A percentile compares a stretch with the other conserved stretches of the same genome.
These are phyloP conservation scores for Helenozyma rhizophorensis DNA, from an alignment of 805 yeast species.

Conservation along the genomic window DNA sequence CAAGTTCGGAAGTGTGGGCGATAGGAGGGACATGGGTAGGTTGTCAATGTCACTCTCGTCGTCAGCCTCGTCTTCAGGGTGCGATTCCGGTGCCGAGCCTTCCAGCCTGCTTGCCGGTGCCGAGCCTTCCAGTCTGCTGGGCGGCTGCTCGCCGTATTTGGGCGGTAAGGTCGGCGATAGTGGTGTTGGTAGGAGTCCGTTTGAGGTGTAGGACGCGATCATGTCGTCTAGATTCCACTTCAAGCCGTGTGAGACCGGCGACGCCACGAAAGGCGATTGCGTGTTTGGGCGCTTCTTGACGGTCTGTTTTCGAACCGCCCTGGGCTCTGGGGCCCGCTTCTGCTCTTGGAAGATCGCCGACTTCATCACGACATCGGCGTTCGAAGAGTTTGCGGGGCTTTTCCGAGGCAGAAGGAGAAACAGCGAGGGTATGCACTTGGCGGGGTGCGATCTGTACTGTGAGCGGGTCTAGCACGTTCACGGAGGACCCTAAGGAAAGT, in stretches of 20 bases:
- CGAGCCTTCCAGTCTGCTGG: slow-evolving; percentile 2
- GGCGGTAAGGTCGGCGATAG: slow-evolving; percentile 39
- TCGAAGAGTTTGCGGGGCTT: too few relatives aligned
- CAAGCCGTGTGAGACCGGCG: slow-evolving; percentile 4
- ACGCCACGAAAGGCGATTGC: slow-evolving; percentile 9
- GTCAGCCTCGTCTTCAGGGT: slow-evolving; percentile 2
- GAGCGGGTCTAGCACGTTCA: too few relatives aligned
- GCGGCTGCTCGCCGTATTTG: slow-evolving; percentile 6
- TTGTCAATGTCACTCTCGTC: slow-evolving; percentile 20
- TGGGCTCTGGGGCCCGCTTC: slow-evolving; percentile 5
- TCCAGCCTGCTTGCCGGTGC: slow-evolving; percentile 4
- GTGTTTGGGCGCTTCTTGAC: slow-evolving; percentile 8
- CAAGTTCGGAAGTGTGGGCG: slow-evolving; percentile 31
- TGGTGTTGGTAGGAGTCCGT: slow-evolving; percentile 32
- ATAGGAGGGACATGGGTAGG: slow-evolving; percentile 26
- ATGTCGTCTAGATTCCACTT: slow-evolving; percentile 40
- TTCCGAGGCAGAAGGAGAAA: too few relatives aligned
- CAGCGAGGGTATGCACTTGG: too few relatives aligned
- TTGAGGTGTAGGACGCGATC: slow-evolving; percentile 28
- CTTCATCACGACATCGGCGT: slow-evolving; percentile 13
- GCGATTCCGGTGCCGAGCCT: slow-evolving; percentile 4
- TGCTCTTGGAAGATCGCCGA: slow-evolving; percentile 17
- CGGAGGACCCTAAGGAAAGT: too few relatives aligned
- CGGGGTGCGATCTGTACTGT: too few relatives aligned
- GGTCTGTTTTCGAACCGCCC: slow-evolving; percentile 7